Evolutionary conservation across 805 yeast species (phyloP).

Genomic region (Spathaspora passalidarum): DNA sequence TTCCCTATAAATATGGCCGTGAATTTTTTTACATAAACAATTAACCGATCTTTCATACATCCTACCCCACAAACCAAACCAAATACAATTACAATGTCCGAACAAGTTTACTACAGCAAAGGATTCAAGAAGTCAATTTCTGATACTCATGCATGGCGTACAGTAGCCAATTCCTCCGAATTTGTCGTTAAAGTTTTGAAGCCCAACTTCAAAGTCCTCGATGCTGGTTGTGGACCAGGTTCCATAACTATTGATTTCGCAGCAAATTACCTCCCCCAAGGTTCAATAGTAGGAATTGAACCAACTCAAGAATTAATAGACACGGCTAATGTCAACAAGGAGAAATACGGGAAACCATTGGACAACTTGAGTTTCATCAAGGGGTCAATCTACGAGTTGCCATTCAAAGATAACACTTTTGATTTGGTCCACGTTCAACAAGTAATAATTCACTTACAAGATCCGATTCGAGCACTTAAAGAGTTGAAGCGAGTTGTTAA

Average conservation of each 20-base stretch:
- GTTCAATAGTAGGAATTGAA: conserved; percentile 30
- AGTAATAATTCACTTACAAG: conserved; percentile 33
- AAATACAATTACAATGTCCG: no score
- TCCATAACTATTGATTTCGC: conserved; percentile 35
- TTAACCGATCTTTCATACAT: no score
- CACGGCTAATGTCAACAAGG: conserved; percentile 15
- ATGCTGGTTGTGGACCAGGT: conserved; percentile 46
- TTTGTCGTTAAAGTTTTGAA: conserved; percentile 25
- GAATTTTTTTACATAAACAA: no score
- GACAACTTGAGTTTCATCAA: conserved; percentile 20
- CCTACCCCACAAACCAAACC: no score
- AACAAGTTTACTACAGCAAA: conserved; percentile 22
- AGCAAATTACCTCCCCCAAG: conserved; percentile 24
- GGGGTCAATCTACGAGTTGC: conserved; percentile 29
- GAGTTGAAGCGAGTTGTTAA: conserved; percentile 37
- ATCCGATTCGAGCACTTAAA: conserved; percentile 28
- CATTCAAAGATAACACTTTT: conserved; percentile 32
- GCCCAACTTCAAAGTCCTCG: conserved; percentile 25
- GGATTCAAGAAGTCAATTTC: conserved; percentile 21
- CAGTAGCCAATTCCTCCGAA: conserved; percentile 24
- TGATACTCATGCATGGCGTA: conserved; percentile 33
- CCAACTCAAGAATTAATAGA: conserved; percentile 27
- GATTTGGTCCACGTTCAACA: conserved; percentile 40
- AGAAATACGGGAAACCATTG: conserved; percentile 1
- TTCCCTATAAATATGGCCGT: no score